Percentiles rank a stretch among this genome's conserved stretches.
Evolutionary conservation across 176 grass and related monocot species (phyloP).

Genomic region (Triticum dicoccoides): DNA sequence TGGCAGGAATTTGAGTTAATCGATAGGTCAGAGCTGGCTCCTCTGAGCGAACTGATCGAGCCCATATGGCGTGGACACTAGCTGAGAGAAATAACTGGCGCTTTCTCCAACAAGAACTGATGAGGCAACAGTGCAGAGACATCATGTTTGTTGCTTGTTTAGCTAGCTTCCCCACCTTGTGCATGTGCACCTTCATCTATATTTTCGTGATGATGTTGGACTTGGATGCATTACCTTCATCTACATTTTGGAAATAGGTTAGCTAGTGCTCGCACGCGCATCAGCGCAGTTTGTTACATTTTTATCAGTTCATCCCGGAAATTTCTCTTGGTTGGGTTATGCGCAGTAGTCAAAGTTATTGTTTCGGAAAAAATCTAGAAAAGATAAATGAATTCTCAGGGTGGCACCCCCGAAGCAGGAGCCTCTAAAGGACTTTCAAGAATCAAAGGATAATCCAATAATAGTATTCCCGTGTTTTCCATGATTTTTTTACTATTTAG

Average conservation of each 20-base stretch:
- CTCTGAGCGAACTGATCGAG: constrained; percentile 74
- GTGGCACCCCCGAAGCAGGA: too few relatives aligned
- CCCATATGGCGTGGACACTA: constrained; percentile 50
- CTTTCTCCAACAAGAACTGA: background rate
- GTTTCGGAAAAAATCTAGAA: background rate
- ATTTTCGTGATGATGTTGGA: constrained; percentile 7
- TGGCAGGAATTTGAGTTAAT: constrained; percentile 82
- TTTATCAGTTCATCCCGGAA: background rate
- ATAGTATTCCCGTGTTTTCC: too few relatives aligned
- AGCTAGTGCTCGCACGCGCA: background rate
- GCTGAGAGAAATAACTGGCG: background rate
- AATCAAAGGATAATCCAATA: too few relatives aligned
- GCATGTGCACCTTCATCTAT: background rate
- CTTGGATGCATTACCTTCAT: constrained; percentile 9
- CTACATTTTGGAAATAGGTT: constrained; percentile 27
- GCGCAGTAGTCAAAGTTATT: background rate
- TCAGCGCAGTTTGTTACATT: background rate
- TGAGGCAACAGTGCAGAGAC: background rate
- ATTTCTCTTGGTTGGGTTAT: background rate
- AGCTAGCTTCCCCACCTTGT: background rate
- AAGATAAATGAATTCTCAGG: background rate
- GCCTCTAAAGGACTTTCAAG: too few relatives aligned
- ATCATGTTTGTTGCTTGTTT: background rate
- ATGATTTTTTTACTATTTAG: too few relatives aligned
- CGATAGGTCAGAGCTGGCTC: constrained; percentile 70